phyloP scores from a whole-genome alignment of 495 filamentous ascomycete species.

The Viridothelium virens region DNA sequence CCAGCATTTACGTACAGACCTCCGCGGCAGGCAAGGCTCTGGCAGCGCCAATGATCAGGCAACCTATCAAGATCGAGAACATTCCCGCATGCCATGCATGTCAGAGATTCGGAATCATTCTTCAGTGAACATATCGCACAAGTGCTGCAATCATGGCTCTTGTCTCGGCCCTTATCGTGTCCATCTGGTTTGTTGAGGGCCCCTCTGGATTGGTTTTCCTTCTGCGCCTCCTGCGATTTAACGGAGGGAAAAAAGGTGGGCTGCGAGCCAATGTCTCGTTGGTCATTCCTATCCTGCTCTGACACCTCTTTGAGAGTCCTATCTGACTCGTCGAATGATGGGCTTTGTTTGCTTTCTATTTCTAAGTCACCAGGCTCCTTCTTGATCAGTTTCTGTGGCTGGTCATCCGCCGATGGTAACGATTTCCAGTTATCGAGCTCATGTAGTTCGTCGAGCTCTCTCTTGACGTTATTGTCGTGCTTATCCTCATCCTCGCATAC shows the following conservation, averaged over 20 bases:
- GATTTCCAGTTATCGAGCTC: conserved; percentile 26
- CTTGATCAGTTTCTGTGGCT: neutral
- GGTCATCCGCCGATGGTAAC: neutral
- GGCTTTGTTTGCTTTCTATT: neutral
- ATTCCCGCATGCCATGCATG: conserved; percentile 58
- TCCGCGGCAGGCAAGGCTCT: conserved; percentile 44
- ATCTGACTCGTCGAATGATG: neutral
- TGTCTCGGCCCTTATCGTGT: neutral
- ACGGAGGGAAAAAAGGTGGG: neutral
- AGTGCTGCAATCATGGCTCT: conserved; percentile 1
- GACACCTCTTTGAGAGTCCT: neutral
- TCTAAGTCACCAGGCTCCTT: conserved; percentile 2
- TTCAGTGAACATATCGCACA: conserved; percentile 59
- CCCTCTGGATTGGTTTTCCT: neutral
- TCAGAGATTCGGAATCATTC: conserved; percentile 44
- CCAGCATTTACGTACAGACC: conserved; percentile 54
- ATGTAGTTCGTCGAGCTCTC: conserved; percentile 55
- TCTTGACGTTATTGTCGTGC: conserved; percentile 49
- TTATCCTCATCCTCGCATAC: conserved; percentile 65
- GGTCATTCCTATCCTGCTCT: neutral
- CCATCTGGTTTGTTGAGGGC: neutral
- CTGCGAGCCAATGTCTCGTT: neutral
- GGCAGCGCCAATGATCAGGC: conserved; percentile 52
- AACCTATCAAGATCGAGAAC: conserved; percentile 50
- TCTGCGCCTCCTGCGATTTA: neutral